Evolutionary conservation across 768 basidiomycete genomes (phyloP), one percentile per base, ranked within the genome.

Genomic region (Stropharia rugosoannulata): DNA sequence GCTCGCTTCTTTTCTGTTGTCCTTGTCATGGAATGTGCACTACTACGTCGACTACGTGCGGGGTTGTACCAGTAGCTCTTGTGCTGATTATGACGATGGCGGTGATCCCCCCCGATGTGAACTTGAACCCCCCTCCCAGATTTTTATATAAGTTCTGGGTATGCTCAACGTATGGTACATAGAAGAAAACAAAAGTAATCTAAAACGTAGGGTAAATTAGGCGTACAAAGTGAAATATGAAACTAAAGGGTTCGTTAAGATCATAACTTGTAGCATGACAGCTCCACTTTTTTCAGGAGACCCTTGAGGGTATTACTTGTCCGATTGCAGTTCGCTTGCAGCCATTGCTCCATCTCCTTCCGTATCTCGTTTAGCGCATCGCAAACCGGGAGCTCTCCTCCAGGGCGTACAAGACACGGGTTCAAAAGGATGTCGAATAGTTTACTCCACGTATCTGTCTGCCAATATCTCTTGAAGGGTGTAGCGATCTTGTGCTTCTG

Each of bases 391-490:
- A 98, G 68, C 13, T 75, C 67, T 15, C 82, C 80, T 50, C 83
- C 83, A 11, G 76, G 66, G 12, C 80, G 77, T 15, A 83, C 80
- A n/a, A 76, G 61, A 37, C 76, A 72, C 1, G 97, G 89, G 70
- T 98, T 98, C 55, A 99, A 84, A 53, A 98, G 73, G 27, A 89
- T 60, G 62, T 95, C 89, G 68, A 99, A 98, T 42, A 97, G 65
- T 51, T 80, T 71, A 35, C 75, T 87, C 93, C 97, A 96, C 19
- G 96, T 70, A 19, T 91, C 89, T 43, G 77, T 81, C 71, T 98
- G 95, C 93, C 97, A 98, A 70, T 99, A 99, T 56, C 97, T 80
- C 67, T 94, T 94, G 64, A 95, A 80, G n/a, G 89, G 82, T 27
- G 86, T 84, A 13, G 82, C 75, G 49, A 94, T 81, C 75, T 82